phyloP scores from a whole-genome alignment of 805 yeast species.

The Candida hungchunana region DNA sequence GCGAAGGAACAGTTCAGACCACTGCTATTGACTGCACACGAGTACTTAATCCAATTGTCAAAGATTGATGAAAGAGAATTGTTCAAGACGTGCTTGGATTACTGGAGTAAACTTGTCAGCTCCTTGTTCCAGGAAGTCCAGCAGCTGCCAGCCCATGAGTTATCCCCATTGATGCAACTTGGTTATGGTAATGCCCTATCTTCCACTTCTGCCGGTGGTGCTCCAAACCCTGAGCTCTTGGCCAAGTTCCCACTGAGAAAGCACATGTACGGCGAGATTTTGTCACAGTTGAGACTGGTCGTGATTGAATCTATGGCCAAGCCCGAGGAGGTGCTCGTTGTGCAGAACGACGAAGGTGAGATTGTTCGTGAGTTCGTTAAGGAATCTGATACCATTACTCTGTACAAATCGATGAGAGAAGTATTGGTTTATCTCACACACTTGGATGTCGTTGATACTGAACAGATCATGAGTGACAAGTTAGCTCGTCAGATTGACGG shows the following conservation, averaged over 20 bases:
- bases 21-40: constrained; percentile 66
- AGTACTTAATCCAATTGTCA: constrained; percentile 78
- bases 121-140: constrained; percentile 84
- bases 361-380: constrained; percentile 96
- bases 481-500: constrained; percentile 92
- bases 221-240: constrained; percentile 76
- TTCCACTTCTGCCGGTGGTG: constrained; percentile 60
- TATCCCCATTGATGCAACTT: constrained; percentile 75
- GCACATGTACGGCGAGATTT: constrained; percentile 72
- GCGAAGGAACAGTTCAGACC: constrained; percentile 48
- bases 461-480: constrained; percentile 87
- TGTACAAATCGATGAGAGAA: constrained; percentile 94
- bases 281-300: constrained; percentile 84
- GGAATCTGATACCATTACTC: constrained; percentile 94
- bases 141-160: constrained; percentile 64
- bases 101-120: constrained; percentile 86
- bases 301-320: constrained; percentile 96
- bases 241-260: constrained; percentile 81
- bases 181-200: constrained; percentile 35
- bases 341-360: constrained; percentile 98
- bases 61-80: constrained; percentile 93
- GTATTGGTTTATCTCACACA: constrained; percentile 93
- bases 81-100: constrained; percentile 92
- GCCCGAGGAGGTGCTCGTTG: constrained; percentile 96
- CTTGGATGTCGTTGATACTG: constrained; percentile 90